phyloP scores from a whole-genome alignment of 305 asterid species.

The Fraxinus nigra region DNA sequence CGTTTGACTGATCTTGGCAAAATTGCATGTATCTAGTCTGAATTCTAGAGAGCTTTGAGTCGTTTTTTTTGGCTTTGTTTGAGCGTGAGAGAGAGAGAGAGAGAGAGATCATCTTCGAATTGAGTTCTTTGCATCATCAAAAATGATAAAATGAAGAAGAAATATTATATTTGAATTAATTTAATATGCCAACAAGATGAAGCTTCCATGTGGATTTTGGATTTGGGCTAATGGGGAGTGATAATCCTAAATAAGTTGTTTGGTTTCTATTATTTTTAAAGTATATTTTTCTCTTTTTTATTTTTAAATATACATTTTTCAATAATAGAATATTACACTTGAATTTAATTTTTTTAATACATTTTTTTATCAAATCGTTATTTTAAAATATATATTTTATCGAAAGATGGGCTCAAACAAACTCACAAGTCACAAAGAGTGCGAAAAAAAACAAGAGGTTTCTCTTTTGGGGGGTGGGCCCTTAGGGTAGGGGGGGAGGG shows the following conservation, averaged over 20 bases:
- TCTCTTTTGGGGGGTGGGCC: background rate
- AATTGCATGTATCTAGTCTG: constrained; percentile 27
- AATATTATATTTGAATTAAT: background rate
- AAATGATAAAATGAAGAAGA: background rate
- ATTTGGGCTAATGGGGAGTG: no score
- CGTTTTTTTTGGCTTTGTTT: constrained; percentile 20
- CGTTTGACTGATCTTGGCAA: constrained; percentile 24
- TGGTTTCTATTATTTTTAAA: no score
- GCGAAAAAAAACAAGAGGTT: background rate
- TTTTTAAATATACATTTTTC: no score
- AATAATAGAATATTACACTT: no score
- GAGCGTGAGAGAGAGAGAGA: background rate
- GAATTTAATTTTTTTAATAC: no score
- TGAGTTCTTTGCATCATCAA: constrained; percentile 28
- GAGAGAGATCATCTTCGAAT: constrained; percentile 36
- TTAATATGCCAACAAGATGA: background rate
- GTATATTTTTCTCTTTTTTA: no score
- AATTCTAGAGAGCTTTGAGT: constrained; percentile 23
- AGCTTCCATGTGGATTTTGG: background rate
- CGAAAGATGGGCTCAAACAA: no score
- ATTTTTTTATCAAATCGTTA: no score
- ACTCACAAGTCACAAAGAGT: background rate
- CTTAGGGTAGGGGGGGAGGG: background rate
- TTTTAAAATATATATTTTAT: no score
- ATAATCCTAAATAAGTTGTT: background rate